Base-by-base conservation (phyloP, 1,284 basidiomycete species). In the Xanthoconium separans region DNA sequence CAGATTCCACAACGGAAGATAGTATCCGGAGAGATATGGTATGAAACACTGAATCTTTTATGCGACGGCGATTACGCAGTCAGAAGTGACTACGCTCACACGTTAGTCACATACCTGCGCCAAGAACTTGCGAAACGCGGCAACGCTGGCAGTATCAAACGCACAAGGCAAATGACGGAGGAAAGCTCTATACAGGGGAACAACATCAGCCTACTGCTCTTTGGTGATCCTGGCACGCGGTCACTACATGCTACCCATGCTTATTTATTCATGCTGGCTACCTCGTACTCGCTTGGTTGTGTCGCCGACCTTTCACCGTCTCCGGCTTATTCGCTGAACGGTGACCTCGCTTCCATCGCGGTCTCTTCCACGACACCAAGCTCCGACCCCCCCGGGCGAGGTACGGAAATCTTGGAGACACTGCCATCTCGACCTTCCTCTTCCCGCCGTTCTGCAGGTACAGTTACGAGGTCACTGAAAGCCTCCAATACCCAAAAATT, bases 21-120 rank as follows among this genome's bases (percentile, higher is more conserved):
- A 56, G 81, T 96, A 41, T 77, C 87, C 2, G 86, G 89, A 20
- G 91, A 93, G 64, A 82, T 89, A 37, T 95, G 92, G 90, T 89
- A 93, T 66, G 93, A 95, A 58, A 95, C 92, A 1, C 70, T 96
- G 42, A 87, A 86, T 47, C 76, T 95, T 24, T 73, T 96, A 7
- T 93, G 89, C 67, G 91, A 95, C 63, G 70, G 75, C 20, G 85
- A 91, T 53, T 86, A 83, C 58, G 73, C 80, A 11, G 83, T 95
- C 15, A 84, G 94, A 41, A 80, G 83, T 20, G 86, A 91, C 59
- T 95, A 94, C 65, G 80, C 83, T 1, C 75, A 80, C n/a, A 82
- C 85, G 1, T 71, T 95, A 10, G 70, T 88, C 6, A 81, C 84
- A 47, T 96, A 92, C 71, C 71, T 95, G 57, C 75, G 80, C 47